Percentiles rank a stretch among this genome's conserved stretches.
phyloP scores from a whole-genome alignment of 2,329 filamentous ascomycete genomes.

The Colletotrichum theobromicola region DNA sequence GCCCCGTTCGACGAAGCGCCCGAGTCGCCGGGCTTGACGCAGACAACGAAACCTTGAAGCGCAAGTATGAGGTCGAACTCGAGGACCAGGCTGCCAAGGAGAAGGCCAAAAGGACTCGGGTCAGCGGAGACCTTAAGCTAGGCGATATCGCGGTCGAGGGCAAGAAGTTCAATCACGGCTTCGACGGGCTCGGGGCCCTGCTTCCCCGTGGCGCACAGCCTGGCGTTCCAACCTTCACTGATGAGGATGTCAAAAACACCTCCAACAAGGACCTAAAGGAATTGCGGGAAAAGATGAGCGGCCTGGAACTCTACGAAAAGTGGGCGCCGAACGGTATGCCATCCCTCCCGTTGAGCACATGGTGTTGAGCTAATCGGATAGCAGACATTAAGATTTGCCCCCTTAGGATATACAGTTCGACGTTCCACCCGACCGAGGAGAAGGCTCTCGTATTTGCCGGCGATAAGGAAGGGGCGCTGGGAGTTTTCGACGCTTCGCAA shows the following conservation, averaged over 20 bases:
- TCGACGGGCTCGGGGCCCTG: constrained; percentile 68
- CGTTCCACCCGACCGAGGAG: constrained; percentile 84
- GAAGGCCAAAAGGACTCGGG: constrained; percentile 62
- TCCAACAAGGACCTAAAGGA: constrained; percentile 77
- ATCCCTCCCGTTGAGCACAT: no score
- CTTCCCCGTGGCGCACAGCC: constrained; percentile 74
- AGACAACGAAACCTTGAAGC: constrained; percentile 51
- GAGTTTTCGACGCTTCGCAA: constrained; percentile 89
- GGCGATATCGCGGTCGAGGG: constrained; percentile 82
- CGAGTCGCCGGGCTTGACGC: constrained; percentile 61
- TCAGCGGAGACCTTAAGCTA: constrained; percentile 68
- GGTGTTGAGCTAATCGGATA: background rate
- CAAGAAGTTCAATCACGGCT: constrained; percentile 72
- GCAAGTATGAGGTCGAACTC: constrained; percentile 56
- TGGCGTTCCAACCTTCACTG: constrained; percentile 82
- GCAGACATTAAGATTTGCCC: constrained; percentile 89
- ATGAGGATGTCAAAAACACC: constrained; percentile 82
- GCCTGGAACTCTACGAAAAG: constrained; percentile 79
- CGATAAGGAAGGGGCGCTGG: constrained; percentile 90
- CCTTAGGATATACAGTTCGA: constrained; percentile 84
- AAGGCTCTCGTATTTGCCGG: constrained; percentile 93
- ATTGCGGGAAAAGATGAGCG: constrained; percentile 77
- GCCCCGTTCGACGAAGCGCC: constrained; percentile 63
- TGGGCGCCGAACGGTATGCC: constrained; percentile 78
- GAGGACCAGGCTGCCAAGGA: constrained; percentile 45